Percentiles rank a stretch among this genome's conserved stretches.
phyloP scores from a whole-genome alignment of 1,284 basidiomycete genomes.

The Uromyces viciae-fabae region DNA sequence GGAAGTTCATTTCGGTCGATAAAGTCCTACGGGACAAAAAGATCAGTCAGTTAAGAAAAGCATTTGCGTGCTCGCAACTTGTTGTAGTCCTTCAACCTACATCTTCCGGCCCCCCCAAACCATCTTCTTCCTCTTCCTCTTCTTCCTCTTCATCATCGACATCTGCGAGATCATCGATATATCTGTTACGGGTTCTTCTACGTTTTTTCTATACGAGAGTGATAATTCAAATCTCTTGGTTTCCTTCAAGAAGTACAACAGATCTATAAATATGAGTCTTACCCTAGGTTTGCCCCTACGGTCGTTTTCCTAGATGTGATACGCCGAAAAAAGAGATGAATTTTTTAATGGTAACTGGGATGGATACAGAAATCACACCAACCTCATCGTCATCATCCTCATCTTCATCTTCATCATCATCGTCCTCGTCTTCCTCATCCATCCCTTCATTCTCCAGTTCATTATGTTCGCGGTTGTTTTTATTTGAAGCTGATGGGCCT shows the following conservation, averaged over 20 bases:
- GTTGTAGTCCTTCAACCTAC: neutral
- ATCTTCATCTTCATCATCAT: slow-evolving; percentile 63
- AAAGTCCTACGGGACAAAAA: slow-evolving; percentile 29
- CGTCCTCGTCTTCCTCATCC: slow-evolving; percentile 52
- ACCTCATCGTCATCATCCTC: slow-evolving; percentile 58
- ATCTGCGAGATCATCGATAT: slow-evolving; percentile 48
- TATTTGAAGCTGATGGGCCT: neutral
- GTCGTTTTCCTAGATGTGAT: slow-evolving; percentile 33
- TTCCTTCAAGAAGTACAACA: neutral
- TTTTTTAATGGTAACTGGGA: slow-evolving; percentile 39
- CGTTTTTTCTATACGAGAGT: slow-evolving; percentile 45
- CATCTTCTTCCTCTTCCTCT: slow-evolving; percentile 47
- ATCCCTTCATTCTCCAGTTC: slow-evolving; percentile 49
- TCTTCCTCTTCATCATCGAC: slow-evolving; percentile 48
- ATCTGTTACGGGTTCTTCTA: slow-evolving; percentile 48
- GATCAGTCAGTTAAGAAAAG: neutral
- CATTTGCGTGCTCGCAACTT: neutral
- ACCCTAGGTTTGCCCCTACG: slow-evolving; percentile 40
- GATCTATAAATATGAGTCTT: neutral
- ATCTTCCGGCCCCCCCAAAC: slow-evolving; percentile 44
- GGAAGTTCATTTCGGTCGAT: slow-evolving; percentile 39
- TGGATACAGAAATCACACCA: slow-evolving; percentile 42
- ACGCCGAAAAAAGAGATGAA: slow-evolving; percentile 38
- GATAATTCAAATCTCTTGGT: neutral
- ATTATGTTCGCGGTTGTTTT: slow-evolving; percentile 47